phyloP scores from a whole-genome alignment of 2,329 filamentous ascomycete genomes.

The Aspergillus caelatus region DNA sequence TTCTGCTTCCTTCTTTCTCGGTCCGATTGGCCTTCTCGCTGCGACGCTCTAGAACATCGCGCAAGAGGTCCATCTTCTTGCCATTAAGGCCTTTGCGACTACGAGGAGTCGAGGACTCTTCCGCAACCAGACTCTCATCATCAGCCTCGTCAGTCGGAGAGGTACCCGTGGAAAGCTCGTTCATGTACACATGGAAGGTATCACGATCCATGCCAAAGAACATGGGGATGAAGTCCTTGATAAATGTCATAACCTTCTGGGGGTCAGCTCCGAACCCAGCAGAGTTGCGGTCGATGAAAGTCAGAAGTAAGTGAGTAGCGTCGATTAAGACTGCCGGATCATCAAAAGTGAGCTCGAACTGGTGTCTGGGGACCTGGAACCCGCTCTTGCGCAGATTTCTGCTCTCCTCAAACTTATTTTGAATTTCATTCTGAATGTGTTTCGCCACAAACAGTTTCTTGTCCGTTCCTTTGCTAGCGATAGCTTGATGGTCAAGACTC shows the following conservation, averaged over 20 bases:
- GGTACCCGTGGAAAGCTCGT: constrained; percentile 69
- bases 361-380: constrained; percentile 65
- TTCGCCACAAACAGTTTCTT: constrained; percentile 91
- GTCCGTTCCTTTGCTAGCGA: constrained; percentile 82
- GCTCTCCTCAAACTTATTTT: constrained; percentile 90
- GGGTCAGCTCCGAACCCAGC: constrained; percentile 64
- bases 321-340: constrained; percentile 68
- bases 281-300: constrained; percentile 51
- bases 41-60: constrained; percentile 80
- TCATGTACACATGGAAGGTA: constrained; percentile 66
- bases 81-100: constrained; percentile 65
- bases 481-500: constrained; percentile 94
- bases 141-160: constrained; percentile 79
- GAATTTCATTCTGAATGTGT: constrained; percentile 85
- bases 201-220: constrained; percentile 79
- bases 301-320: constrained; percentile 51
- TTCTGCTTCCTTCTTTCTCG: constrained; percentile 79
- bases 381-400: constrained; percentile 69
- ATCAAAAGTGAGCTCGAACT: constrained; percentile 74
- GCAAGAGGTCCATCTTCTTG: constrained; percentile 76
- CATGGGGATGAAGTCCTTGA: constrained; percentile 72
- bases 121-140: constrained; percentile 66
- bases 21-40: constrained; percentile 70
- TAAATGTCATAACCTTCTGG: constrained; percentile 72
- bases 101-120: constrained; percentile 70